Evolutionary conservation across 1,284 basidiomycete genomes (phyloP).

Genomic region (Ustilago tritici): DNA sequence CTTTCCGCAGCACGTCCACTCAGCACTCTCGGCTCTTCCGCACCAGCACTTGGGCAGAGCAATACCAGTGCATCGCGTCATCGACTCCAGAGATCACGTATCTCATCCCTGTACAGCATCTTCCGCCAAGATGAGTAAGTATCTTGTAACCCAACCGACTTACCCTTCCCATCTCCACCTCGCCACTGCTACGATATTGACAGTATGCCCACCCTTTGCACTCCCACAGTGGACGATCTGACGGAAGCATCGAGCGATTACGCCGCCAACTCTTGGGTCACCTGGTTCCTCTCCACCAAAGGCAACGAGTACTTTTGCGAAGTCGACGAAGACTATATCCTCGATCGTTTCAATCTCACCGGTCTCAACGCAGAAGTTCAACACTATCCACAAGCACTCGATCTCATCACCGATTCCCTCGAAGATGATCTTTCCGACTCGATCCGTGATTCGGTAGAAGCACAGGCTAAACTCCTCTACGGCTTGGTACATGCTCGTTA

Average conservation of each 20-base stretch:
- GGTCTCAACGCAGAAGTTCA: constrained; percentile 96
- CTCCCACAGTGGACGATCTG: constrained; percentile 79
- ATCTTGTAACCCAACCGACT: background rate
- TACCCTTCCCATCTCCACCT: too few species aligned
- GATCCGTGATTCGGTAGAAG: constrained; percentile 64
- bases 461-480: constrained; percentile 67
- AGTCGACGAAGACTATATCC: constrained; percentile 98
- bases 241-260: constrained; percentile 89
- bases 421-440: constrained; percentile 66
- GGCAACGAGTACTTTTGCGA: constrained; percentile 95
- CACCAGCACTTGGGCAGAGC: background rate
- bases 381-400: constrained; percentile 92
- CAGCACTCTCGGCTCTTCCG: background rate
- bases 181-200: background rate
- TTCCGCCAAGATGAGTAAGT: constrained; percentile 20
- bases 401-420: constrained; percentile 82
- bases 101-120: background rate
- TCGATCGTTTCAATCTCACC: constrained; percentile 97
- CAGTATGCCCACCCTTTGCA: background rate
- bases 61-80: background rate
- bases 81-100: too few species aligned
- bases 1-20: too few species aligned
- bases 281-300: constrained; percentile 96
- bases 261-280: constrained; percentile 85
- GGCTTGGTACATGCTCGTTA: constrained; percentile 68